Base-by-base conservation (phyloP, 2,329 filamentous ascomycete species). In the Sporothrix humicola region DNA sequence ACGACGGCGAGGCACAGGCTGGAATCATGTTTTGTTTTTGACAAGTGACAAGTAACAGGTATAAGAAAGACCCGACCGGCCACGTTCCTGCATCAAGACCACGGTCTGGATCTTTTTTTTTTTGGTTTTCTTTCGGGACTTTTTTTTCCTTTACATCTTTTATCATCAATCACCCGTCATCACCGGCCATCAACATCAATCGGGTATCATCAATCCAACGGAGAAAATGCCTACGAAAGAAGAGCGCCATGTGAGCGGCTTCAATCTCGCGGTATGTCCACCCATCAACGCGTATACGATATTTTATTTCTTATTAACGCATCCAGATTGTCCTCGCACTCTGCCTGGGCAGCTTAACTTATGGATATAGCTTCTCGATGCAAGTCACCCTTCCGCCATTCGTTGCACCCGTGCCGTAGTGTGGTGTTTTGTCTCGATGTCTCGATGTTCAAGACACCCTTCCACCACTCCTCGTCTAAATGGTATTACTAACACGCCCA, bases 241-340 rank as follows among this genome's bases (percentile, higher is more conserved):
- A 17, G 65, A 69, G 65, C 65, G 65, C 46, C 65, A 69, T 54
- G 65, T 69, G 26, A 69, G 65, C 48, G 65, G 46, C 20, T 69
- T 69, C 46, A 69, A 69, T 48, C 48, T 69, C 6, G 65, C 65
- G 17, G 65, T 69, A 63, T 12, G 58, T 26, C 23, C 23, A 26
- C n/a, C 15, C 6, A 8, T 12, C 8, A 20, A 10, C 52, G 52
- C 6, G 15, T 56, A 3, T 8, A 20, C 5, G 26, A 1, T 3
- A n/a, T 13, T 59, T 1, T 59, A 5, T 59, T 20, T 26, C 20
- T n/a, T n/a, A 7, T 26, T 23, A 31, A 31, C 31, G 2, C 5
- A 5, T 31, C 31, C 23, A 54, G 46, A 69, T 69, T 37, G 65
- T 69, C 20, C 65, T 69, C 65, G 65, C 65, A 1, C 65, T 69